Base-by-base conservation (phyloP, 345 rosid species). In the Arabidopsis suecica region DNA sequence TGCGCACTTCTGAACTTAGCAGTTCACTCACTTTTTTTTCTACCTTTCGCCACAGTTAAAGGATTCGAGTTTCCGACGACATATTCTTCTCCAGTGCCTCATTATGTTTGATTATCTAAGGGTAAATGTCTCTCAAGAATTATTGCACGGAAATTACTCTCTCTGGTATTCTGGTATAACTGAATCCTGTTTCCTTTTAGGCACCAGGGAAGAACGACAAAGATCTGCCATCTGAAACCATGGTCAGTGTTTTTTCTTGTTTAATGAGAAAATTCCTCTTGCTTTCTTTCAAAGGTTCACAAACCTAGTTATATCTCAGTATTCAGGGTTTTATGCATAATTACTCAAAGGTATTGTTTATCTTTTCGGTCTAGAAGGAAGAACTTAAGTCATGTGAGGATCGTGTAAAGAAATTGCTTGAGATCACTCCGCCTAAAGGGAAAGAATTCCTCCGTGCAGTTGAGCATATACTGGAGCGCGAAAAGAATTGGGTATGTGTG, bases 51-150 rank as follows among this genome's bases (percentile, higher is more conserved):
- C 63, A 65, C 93, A 92, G 99, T 80, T 95, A 75, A 95, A 92
- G 82, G 99, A 95, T 88, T 88, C 99, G 40, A 92, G 98, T 81
- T 95, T 92, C 78, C 88, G 98, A 16, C 93, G 98, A 61, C 98
- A 95, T 79, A 82, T 95, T 83, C 97, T 95, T 72, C 88, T 95
- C 67, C 99, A 95, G 83, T 90, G 99, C 84, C 97, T 95, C 77
- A 92, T 92, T 79, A 71, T 95, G 79, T 95, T 95, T 68, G 96
- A 95, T 78, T 92, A 88, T 82, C 84, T 95, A 68, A 92, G 85
- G 98, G 98, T 95, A 86, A 75, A 58, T 56, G 57, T 60, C 69
- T 62, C 51, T 68, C 25, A 28, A 58, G 41, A 33, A 57, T n/a
- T 60, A 59, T 16, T 62, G 2, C 71, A 63, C 11, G 44, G 73